Evolutionary conservation across 176 grass and related monocot species (phyloP), one percentile per base, ranked within the genome.

Genomic region (Carex littledalei): DNA sequence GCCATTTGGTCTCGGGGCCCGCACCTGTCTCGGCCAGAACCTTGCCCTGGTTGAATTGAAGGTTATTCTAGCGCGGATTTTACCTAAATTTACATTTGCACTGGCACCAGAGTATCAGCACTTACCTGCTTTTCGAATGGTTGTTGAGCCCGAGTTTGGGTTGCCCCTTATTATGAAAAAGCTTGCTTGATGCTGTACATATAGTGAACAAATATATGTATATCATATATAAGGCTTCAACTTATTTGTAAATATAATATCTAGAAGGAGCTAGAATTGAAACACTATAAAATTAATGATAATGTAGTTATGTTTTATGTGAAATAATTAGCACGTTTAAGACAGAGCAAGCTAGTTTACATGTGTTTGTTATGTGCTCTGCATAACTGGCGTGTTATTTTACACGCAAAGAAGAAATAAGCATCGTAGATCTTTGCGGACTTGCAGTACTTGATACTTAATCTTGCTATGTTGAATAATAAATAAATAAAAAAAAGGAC

Each of bases 21-120:
- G 88, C 21, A 86, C 84, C 16, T 89, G 88, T 24, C 56, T 86
- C 1, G 92, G 87, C n/a, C 90, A 94, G 35, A 86, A 94, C 45
- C 87, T 94, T 39, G 92, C 90, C 53, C 88, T 94, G 81, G 56
- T 72, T 12, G 92, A 94, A 88, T 12, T 94, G 60, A 91, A 91
- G 86, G 31, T 90, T 54, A 20, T 90, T 12, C 32, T 90, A 14
- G 81, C 62, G 1, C 58, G 63, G 17, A 41, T 94, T 20, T 84
- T 91, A 49, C 61, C 67, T 5, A 72, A 83, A 20, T 91, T 91
- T 79, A 57, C 73, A 8, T 88, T 94, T 87, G 72, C 81, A 3
- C 53, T 85, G 17, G 89, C 90, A 0, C 88, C 88, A 1, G 57
- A 71, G 1, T 90, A 94, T 58, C 82, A 67, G 0, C 93, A 94